Percentiles rank a stretch among this genome's conserved stretches.
These are phyloP conservation scores for Gentiana macrophylla DNA, from an alignment of 257 asterid species.

Conservation along the genomic window DNA sequence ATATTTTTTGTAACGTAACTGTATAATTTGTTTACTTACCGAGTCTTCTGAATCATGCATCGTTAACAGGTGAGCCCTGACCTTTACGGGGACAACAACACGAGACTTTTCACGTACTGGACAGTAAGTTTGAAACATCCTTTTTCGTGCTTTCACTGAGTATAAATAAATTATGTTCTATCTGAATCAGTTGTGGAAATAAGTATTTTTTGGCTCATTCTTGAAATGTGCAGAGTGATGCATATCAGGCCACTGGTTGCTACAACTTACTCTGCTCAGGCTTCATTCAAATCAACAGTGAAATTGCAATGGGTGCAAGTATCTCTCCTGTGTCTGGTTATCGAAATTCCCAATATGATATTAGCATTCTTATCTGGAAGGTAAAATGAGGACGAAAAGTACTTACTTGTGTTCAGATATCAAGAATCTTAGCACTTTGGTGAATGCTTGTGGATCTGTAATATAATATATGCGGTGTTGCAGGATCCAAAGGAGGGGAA, in stretches of 20 bases:
- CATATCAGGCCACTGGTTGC: conserved; percentile 21
- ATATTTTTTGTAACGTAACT: not conserved
- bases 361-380: conserved; percentile 16
- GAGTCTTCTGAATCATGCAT: conserved; percentile 13
- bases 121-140: conserved; percentile 28
- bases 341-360: conserved; percentile 15
- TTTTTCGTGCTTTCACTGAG: not conserved
- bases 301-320: conserved; percentile 15
- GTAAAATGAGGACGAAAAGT: conserved; percentile 1
- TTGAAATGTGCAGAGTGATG: conserved; percentile 18
- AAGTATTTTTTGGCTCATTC: not conserved
- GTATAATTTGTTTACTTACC: conserved; percentile 4
- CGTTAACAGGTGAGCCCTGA: conserved; percentile 29
- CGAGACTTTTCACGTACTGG: conserved; percentile 81
- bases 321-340: conserved; percentile 15
- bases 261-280: conserved; percentile 26
- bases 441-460: not conserved
- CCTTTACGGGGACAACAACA: conserved; percentile 74
- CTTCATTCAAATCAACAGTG: conserved; percentile 19
- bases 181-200: no score
- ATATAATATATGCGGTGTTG: not conserved
- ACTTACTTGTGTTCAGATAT: not conserved
- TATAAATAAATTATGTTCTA: no score
- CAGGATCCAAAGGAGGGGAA: conserved; percentile 9
- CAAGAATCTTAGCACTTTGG: not conserved